Conservation (phyloP, 169 alveolate genomes). For the Plasmodium vivax region DNA sequence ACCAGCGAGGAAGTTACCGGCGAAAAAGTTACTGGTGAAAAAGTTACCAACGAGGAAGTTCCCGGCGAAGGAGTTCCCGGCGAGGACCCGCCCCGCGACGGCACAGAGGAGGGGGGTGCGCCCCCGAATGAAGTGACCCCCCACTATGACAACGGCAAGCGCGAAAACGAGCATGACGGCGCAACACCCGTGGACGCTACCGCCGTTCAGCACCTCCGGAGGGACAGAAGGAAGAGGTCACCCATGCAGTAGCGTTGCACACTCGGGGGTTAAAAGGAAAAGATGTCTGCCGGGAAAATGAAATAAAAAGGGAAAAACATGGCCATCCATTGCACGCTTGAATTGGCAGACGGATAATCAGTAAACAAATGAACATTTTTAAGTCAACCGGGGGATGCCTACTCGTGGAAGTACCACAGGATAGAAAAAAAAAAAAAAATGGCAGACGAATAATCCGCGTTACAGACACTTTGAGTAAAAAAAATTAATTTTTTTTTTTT, state of each 20-base stretch:
- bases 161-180: background rate
- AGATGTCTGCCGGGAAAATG: background rate
- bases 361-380: background rate
- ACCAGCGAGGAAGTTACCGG: no score
- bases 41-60: no score
- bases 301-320: background rate
- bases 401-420: background rate
- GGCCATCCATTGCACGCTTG: background rate
- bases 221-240: background rate
- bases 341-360: background rate
- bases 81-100: background rate
- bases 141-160: background rate
- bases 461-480: background rate
- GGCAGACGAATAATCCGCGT: background rate
- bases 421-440: background rate
- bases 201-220: background rate
- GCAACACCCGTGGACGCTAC: background rate
- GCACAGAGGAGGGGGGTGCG: background rate
- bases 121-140: background rate
- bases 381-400: background rate
- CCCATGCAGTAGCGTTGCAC: background rate
- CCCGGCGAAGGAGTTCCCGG: no score
- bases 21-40: no score
- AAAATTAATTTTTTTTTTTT: background rate
- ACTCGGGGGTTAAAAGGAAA: background rate